Percentiles rank a stretch among this genome's conserved stretches.
Conservation (phyloP, 2,329 filamentous ascomycete species). For the Rasamsonia emersonii region DNA sequence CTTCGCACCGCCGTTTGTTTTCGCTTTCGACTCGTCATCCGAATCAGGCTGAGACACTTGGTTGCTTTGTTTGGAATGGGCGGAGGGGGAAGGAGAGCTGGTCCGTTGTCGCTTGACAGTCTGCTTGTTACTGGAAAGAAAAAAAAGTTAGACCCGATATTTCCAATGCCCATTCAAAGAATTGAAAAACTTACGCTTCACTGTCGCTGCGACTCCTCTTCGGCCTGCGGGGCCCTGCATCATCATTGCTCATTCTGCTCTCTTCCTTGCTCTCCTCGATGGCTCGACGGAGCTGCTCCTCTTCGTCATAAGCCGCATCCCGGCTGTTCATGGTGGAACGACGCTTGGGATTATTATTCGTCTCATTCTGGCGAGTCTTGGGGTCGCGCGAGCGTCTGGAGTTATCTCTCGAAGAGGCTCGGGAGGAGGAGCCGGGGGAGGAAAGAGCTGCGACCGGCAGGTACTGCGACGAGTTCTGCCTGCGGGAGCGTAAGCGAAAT, state of each 20-base stretch:
- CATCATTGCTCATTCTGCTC: constrained; percentile 42
- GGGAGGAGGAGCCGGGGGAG: constrained; percentile 35
- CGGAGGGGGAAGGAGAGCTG: constrained; percentile 62
- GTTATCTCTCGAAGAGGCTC: constrained; percentile 33
- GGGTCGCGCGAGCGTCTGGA: constrained; percentile 32
- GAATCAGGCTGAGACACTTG: constrained; percentile 41
- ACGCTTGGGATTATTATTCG: constrained; percentile 61
- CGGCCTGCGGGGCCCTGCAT: constrained; percentile 53
- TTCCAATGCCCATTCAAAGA: constrained; percentile 6
- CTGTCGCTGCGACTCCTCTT: constrained; percentile 87
- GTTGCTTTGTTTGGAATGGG: constrained; percentile 42
- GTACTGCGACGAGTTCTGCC: constrained; percentile 56
- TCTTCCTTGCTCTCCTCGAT: constrained; percentile 94
- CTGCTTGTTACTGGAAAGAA: constrained; percentile 57
- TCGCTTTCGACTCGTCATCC: constrained; percentile 56
- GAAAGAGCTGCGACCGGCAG: constrained; percentile 48
- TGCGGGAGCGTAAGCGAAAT: constrained; percentile 31
- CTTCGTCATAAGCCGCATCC: constrained; percentile 90
- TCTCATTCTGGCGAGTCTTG: constrained; percentile 42
- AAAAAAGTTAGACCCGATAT: constrained; percentile 17
- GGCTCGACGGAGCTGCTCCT: constrained; percentile 76
- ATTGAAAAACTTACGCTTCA: constrained; percentile 65
- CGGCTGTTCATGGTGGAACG: constrained; percentile 97
- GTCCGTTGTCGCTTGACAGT: constrained; percentile 76
- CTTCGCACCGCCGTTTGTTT: constrained; percentile 38